phyloP scores from a whole-genome alignment of 805 yeast species.

The Kodamaea kaohsiungensis region DNA sequence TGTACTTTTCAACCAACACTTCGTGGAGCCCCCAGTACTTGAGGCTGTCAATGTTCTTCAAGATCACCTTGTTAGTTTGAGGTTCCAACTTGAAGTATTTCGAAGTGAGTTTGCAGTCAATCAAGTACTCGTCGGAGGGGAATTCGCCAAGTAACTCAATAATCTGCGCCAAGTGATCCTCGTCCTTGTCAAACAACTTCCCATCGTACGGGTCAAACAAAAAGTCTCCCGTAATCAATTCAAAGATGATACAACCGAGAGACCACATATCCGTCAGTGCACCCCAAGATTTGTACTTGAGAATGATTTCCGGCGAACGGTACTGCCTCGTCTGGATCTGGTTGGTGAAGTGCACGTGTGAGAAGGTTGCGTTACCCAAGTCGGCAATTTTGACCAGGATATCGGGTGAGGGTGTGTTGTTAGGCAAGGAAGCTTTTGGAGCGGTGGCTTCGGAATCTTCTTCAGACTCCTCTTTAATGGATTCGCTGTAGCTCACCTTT shows the following conservation, averaged over 20 bases:
- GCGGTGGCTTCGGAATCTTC: neutral
- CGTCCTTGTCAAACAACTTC: constrained; percentile 49
- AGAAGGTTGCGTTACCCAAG: constrained; percentile 89
- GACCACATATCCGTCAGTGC: constrained; percentile 66
- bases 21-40: constrained; percentile 53
- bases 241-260: constrained; percentile 58
- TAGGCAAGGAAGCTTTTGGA: neutral
- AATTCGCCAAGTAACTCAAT: constrained; percentile 52
- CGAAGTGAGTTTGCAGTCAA: constrained; percentile 38
- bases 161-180: constrained; percentile 64
- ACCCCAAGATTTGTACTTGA: constrained; percentile 53
- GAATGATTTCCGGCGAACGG: constrained; percentile 73
- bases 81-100: constrained; percentile 41
- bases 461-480: constrained; percentile 1
- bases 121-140: constrained; percentile 40
- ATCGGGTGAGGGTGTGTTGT: neutral
- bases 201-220: constrained; percentile 62
- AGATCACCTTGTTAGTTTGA: constrained; percentile 25
- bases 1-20: constrained; percentile 52
- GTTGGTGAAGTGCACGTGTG: constrained; percentile 76
- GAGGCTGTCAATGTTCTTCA: constrained; percentile 47
- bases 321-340: constrained; percentile 92
- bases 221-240: constrained; percentile 61
- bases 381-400: constrained; percentile 77
- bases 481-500: constrained; percentile 4